Base-by-base conservation (phyloP, 1,284 basidiomycete genomes). In the Ceratobasidium sp. region DNA sequence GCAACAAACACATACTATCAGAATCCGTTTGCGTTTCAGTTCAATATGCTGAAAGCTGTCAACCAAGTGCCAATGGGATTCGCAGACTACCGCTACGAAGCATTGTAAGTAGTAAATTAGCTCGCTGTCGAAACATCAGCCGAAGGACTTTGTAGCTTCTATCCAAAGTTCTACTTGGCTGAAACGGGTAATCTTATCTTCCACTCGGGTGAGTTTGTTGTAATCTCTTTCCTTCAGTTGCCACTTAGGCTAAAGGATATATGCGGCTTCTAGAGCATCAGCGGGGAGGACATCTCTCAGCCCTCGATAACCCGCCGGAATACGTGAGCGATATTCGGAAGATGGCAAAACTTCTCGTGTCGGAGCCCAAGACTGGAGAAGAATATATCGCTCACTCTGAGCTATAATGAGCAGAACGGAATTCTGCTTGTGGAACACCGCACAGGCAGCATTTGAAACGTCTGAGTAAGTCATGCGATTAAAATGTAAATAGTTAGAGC, bases 51-150 rank as follows among this genome's bases (percentile, higher is more conserved):
- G 1, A 71, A 74, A 42, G 66, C 77, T 2, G 61, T 26, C 17
- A 78, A 53, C n/a, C 13, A 49, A 10, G 53, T 73, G 26, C 77
- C 77, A 0, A 63, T 78, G 45, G 77, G 77, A 10, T 77, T 51
- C 23, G n/a, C 64, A 2, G 28, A 64, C 0, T 77, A 68, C 47
- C 39, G 39, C 10, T 77, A 74, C 56, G 77, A 77, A 28, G 45
- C 33, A 4, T 28, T 42, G 77, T 77, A 35, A n/a, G 77, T 31
- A 3, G n/a, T 20, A 26, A 2, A 2, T 13, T 20, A 11, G 13
- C 11, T 6, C n/a, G 20, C 2, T 66, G 13, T 15, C n/a, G 23
- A 4, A 1, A 65, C 4, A 6, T 15, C 5, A 10, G 37, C 2
- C 8, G 3, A 23, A 23, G 4, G 2, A n/a, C 35, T 51, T 13